A percentile compares a stretch with the other conserved stretches of the same genome.
Evolutionary conservation across 2,329 filamentous ascomycete species (phyloP).

Genomic region (Parafenestella ontariensis): DNA sequence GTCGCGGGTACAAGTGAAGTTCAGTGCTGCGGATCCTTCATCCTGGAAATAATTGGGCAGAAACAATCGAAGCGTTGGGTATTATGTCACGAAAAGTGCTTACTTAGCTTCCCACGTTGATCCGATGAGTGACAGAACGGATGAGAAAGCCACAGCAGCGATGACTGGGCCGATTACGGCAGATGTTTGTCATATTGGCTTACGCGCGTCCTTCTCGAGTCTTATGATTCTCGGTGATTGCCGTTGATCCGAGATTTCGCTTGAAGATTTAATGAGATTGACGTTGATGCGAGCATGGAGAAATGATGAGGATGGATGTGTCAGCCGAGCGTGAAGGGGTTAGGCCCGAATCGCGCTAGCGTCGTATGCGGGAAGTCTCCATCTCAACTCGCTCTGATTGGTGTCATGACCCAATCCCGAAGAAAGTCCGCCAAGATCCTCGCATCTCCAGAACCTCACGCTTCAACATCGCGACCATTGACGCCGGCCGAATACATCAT

Average conservation of each 20-base stretch:
- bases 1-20: not conserved
- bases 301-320: not conserved
- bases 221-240: not conserved
- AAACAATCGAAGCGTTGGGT: too few species aligned
- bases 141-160: not conserved
- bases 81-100: not conserved
- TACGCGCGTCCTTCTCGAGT: not conserved
- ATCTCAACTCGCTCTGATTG: slow-evolving; percentile 2
- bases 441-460: slow-evolving; percentile 30
- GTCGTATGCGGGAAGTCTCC: not conserved
- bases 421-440: slow-evolving; percentile 23
- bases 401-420: slow-evolving; percentile 11
- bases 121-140: not conserved
- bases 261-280: not conserved
- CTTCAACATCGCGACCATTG: slow-evolving; percentile 14
- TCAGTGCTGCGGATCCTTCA: not conserved
- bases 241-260: not conserved
- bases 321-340: not conserved
- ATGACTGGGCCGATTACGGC: not conserved
- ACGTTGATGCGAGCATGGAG: not conserved
- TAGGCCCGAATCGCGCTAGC: not conserved
- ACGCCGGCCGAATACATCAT: slow-evolving; percentile 16
- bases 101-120: not conserved
- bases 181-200: not conserved
- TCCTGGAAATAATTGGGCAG: not conserved